phyloP scores from a whole-genome alignment of 2,329 filamentous ascomycete genomes.

The Botrytis porri region DNA sequence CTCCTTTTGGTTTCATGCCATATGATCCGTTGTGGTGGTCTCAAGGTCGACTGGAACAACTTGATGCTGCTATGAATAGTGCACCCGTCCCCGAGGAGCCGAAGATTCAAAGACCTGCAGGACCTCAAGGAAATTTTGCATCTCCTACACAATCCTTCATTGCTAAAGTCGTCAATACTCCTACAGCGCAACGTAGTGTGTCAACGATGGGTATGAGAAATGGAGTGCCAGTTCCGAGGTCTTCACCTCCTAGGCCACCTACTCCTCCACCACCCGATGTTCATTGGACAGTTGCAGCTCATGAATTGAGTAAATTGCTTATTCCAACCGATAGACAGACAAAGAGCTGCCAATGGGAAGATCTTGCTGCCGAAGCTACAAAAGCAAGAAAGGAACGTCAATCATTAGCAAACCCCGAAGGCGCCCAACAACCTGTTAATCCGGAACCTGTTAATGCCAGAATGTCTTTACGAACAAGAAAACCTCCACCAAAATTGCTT shows the following conservation, averaged over 20 bases:
- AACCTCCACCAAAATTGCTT: conserved; percentile 50
- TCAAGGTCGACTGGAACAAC: conserved; percentile 58
- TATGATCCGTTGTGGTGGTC: conserved; percentile 76
- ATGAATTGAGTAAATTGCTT: conserved; percentile 78
- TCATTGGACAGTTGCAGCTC: conserved; percentile 78
- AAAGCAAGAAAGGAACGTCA: conserved; percentile 63
- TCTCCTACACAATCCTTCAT: conserved; percentile 86
- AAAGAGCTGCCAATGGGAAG: conserved; percentile 71
- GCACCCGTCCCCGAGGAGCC: conserved; percentile 49
- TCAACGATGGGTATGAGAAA: conserved; percentile 49
- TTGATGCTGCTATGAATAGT: conserved; percentile 60
- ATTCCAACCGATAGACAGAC: conserved; percentile 75
- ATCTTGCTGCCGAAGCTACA: conserved; percentile 69
- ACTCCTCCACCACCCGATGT: conserved; percentile 77
- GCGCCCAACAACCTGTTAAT: conserved; percentile 35
- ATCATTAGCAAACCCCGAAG: conserved; percentile 44
- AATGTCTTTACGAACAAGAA: conserved; percentile 73
- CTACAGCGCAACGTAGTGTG: conserved; percentile 61
- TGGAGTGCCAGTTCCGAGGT: conserved; percentile 40
- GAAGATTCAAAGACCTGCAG: conserved; percentile 49
- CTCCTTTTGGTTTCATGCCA: conserved; percentile 36
- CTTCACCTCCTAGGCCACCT: conserved; percentile 45
- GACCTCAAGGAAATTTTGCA: conserved; percentile 69
- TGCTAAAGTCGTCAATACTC: conserved; percentile 66
- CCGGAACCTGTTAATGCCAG: conserved; percentile 48